Base-by-base conservation (phyloP, 129 eudicot genomes). In the Tagetes patula region DNA sequence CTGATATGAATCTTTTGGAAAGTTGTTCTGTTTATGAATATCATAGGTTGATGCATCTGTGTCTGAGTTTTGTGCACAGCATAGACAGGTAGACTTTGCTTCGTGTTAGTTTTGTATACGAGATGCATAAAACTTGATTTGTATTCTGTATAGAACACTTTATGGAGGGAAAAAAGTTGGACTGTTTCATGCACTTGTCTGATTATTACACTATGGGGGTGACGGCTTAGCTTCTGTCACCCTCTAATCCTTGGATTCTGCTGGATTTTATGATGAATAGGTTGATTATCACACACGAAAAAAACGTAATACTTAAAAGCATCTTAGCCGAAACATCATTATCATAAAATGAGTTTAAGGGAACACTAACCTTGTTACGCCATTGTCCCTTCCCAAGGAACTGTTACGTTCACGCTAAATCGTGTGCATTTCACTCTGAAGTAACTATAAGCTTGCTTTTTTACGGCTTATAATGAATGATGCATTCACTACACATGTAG, bases 191-290 rank as follows among this genome's bases (percentile, higher is more conserved):
- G 53, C 48, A 12, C 13, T 75, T 54, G 42, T 31, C 45, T 54
- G 43, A 50, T 75, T 73, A 61, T 11, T 45, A 32, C 66, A 14
- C 67, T 55, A 71, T 43, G 67, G 53, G 70, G 62, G 30, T 10
- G 30, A 9, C 8, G 48, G 10, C 31, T n/a, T 72, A n/a, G 77
- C 39, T 73, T 46, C 56, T 20, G 5, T 50, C 48, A 30, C 49
- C 52, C 32, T 71, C 27, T 40, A 11, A 31, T 37, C 13, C 42
- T 30, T 54, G 47, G 27, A 34, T 33, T 58, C 37, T 61, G 61
- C 46, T 27, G 37, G 20, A 8, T 61, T 60, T 3, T n/a, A 38
- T 37, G 5, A 47, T 5, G 8, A 61, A 12, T 65, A 53, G 42
- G 7, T 39, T 41, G 53, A 37, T 65, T 50, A 43, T 50, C 52